These are phyloP conservation scores for Fusarium penzigii DNA, from an alignment of 2,329 filamentous ascomycete genomes.

Conservation along the genomic window DNA sequence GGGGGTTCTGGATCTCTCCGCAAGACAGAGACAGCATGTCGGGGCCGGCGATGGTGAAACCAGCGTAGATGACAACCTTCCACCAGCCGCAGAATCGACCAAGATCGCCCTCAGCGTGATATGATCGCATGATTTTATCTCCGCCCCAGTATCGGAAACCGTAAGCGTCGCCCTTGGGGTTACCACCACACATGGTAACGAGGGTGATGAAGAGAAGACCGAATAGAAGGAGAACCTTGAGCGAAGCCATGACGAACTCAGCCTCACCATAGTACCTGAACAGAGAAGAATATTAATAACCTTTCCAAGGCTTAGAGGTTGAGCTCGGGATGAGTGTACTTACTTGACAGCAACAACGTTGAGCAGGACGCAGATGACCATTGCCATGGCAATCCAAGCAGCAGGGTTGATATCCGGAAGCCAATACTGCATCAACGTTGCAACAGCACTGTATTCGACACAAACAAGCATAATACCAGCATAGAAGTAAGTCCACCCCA, in stretches of 20 bases:
- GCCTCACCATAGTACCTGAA: conserved; percentile 42
- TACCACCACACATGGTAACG: conserved; percentile 68
- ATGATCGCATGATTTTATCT: conserved; percentile 35
- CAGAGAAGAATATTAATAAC: background rate
- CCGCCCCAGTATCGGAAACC: conserved; percentile 61
- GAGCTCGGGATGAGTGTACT: conserved; percentile 29
- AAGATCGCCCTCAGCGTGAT: conserved; percentile 46
- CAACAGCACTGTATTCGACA: conserved; percentile 46
- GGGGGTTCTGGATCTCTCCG: conserved; percentile 65
- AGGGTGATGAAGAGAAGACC: conserved; percentile 65
- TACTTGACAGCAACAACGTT: conserved; percentile 49
- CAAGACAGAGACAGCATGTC: conserved; percentile 63
- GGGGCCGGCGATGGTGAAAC: conserved; percentile 67
- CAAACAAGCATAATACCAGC: conserved; percentile 47
- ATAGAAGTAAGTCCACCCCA: conserved; percentile 55
- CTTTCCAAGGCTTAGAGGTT: fast-evolving
- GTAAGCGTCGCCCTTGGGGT: conserved; percentile 62
- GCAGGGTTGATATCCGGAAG: conserved; percentile 43
- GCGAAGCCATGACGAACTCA: conserved; percentile 58
- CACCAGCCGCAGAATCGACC: conserved; percentile 63
- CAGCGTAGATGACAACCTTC: conserved; percentile 62
- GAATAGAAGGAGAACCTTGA: conserved; percentile 49
- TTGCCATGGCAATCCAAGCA: conserved; percentile 50
- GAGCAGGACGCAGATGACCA: conserved; percentile 46
- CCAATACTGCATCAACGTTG: conserved; percentile 49